Percentiles rank a stretch among this genome's conserved stretches.
phyloP scores from a whole-genome alignment of 352 stramenopile genomes.

The Pythium aphanidermatum region DNA sequence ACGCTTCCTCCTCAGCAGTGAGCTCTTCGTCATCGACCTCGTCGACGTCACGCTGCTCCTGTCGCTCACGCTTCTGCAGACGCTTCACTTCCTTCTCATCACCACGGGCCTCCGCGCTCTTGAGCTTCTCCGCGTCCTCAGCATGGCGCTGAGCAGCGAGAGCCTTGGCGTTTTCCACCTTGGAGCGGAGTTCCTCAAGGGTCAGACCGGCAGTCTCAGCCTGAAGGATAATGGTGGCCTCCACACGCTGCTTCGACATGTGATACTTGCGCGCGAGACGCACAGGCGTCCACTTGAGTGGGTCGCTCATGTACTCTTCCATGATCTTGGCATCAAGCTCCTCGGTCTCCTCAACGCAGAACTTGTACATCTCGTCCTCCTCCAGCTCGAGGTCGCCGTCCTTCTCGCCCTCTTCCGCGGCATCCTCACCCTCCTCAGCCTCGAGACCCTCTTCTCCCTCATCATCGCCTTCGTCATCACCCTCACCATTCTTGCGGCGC shows the following conservation, averaged over 20 bases:
- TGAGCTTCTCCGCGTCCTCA: constrained; percentile 37
- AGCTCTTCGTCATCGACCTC: constrained; percentile 50
- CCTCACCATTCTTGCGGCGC: constrained; percentile 11
- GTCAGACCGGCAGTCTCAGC: constrained; percentile 53
- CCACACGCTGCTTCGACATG: constrained; percentile 65
- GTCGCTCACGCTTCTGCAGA: constrained; percentile 50
- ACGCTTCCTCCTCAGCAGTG: constrained; percentile 45
- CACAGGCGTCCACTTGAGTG: constrained; percentile 75
- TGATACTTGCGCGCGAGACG: constrained; percentile 79
- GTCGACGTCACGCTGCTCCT: constrained; percentile 28
- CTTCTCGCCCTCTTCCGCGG: constrained; percentile 34
- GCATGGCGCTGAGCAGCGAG: constrained; percentile 29
- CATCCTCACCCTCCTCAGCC: constrained; percentile 17
- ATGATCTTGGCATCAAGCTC: constrained; percentile 70
- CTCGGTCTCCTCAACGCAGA: constrained; percentile 63
- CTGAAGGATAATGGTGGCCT: constrained; percentile 79
- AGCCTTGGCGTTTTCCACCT: constrained; percentile 57
- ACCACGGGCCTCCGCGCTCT: constrained; percentile 33
- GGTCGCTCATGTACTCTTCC: constrained; percentile 82
- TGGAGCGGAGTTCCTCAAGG: constrained; percentile 48
- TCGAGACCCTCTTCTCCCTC: constrained; percentile 21
- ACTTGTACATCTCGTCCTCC: constrained; percentile 68
- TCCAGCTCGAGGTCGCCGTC: constrained; percentile 65
- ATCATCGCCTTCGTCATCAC: constrained; percentile 10
- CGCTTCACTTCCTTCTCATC: constrained; percentile 54